Evolutionary conservation across 768 basidiomycete species (phyloP).

Genomic region (Solioccasus polychromus): DNA sequence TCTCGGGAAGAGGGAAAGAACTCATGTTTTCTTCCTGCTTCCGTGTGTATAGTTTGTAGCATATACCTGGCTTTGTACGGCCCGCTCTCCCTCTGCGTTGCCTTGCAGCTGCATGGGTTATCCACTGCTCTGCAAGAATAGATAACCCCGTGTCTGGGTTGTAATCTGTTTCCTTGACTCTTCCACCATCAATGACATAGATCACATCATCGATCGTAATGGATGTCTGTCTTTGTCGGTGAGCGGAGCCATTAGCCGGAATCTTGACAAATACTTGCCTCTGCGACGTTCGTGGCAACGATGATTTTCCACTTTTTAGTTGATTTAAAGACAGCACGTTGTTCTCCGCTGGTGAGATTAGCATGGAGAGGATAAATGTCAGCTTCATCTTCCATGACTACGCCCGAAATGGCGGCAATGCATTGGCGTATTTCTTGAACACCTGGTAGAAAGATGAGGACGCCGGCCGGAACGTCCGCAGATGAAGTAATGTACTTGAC

Average conservation of each 20-base stretch:
- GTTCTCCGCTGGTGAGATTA: conserved; percentile 82
- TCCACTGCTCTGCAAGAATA: conserved; percentile 74
- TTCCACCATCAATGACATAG: conserved; percentile 82
- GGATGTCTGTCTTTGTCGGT: conserved; percentile 56
- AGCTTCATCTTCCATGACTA: conserved; percentile 31
- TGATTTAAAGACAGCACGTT: conserved; percentile 68
- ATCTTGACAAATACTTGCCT: conserved; percentile 43
- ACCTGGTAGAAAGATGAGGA: conserved; percentile 89
- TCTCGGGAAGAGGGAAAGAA: conserved; percentile 81
- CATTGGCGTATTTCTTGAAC: conserved; percentile 84
- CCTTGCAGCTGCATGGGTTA: conserved; percentile 72
- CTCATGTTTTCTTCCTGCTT: conserved; percentile 67
- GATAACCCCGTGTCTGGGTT: conserved; percentile 73
- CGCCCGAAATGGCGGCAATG: conserved; percentile 52
- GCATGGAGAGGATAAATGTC: conserved; percentile 82
- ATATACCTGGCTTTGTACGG: conserved; percentile 75
- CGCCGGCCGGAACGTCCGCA: conserved; percentile 49
- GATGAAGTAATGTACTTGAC: conserved; percentile 60
- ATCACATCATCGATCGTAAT: conserved; percentile 89
- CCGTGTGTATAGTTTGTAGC: conserved; percentile 86
- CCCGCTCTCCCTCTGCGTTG: conserved; percentile 91
- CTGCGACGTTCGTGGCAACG: conserved; percentile 88
- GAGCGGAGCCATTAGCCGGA: background rate
- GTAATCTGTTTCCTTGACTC: conserved; percentile 77
- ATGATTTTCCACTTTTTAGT: conserved; percentile 77